Evolutionary conservation across 139 green algal genomes (phyloP).

Genomic region (Ettlia oleoabundans): DNA sequence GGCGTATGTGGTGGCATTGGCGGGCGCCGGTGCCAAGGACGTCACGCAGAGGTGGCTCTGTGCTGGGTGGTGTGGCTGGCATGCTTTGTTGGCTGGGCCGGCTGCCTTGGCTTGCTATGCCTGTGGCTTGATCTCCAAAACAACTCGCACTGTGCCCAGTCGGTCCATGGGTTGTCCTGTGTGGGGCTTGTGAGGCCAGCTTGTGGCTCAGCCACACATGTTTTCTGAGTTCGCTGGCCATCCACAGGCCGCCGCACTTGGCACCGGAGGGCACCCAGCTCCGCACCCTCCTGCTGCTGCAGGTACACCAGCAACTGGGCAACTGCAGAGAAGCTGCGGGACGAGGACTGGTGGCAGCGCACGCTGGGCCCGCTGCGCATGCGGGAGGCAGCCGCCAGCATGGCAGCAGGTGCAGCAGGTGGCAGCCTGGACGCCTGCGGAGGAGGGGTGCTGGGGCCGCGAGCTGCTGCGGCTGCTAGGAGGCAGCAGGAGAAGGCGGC

Average conservation of each 20-base stretch:
- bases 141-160: too few species aligned
- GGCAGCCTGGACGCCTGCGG: too few species aligned
- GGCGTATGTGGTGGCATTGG: slow-evolving; percentile 76
- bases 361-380: slow-evolving; percentile 48
- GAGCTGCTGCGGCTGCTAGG: background rate
- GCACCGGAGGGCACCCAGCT: too few species aligned
- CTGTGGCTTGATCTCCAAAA: too few species aligned
- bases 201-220: too few species aligned
- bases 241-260: too few species aligned
- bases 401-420: background rate
- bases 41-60: slow-evolving; percentile 61
- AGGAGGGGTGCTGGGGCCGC: background rate
- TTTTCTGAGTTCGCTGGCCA: too few species aligned
- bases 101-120: background rate
- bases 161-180: too few species aligned
- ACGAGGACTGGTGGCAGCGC: slow-evolving; percentile 69
- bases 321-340: slow-evolving; percentile 54
- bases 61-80: background rate
- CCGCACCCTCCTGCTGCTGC: background rate
- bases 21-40: slow-evolving; percentile 65
- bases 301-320: slow-evolving; percentile 65
- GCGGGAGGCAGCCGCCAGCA: background rate
- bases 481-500: background rate
- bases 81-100: background rate
- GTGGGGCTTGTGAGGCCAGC: too few species aligned